Evolutionary conservation across 495 filamentous ascomycete species (phyloP).

Genomic region (Penicillium cosmopolitanum): DNA sequence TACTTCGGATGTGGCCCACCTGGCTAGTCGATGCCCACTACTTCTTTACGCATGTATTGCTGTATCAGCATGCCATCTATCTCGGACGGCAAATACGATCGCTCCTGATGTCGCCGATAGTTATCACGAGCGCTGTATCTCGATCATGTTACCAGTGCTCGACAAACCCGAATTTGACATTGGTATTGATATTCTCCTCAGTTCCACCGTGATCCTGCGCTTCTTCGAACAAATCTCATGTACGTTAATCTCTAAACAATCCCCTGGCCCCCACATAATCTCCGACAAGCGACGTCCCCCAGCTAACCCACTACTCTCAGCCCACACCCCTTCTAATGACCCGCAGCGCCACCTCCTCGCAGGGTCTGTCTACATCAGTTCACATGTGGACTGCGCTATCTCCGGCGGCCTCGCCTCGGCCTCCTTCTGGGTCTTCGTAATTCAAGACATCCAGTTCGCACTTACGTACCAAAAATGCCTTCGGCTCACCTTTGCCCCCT

Average conservation of each 20-base stretch:
- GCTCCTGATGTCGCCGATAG: conserved; percentile 40
- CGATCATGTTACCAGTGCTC: conserved; percentile 43
- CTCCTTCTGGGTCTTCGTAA: conserved; percentile 49
- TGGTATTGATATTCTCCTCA: conserved; percentile 45
- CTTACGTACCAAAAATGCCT: conserved; percentile 43
- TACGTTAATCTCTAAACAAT: conserved; percentile 17
- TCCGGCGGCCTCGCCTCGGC: conserved; percentile 43
- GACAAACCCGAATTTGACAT: conserved; percentile 41
- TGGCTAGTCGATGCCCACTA: conserved; percentile 39
- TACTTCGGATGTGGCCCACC: conserved; percentile 37
- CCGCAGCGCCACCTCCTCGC: conserved; percentile 46
- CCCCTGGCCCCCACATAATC: not conserved
- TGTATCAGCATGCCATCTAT: conserved; percentile 47
- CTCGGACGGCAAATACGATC: conserved; percentile 38
- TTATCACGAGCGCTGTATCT: conserved; percentile 49
- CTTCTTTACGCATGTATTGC: conserved; percentile 46
- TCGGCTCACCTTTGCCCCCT: conserved; percentile 39
- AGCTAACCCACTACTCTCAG: conserved; percentile 16
- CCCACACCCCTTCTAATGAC: conserved; percentile 42
- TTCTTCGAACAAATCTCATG: conserved; percentile 50
- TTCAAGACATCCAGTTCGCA: conserved; percentile 49
- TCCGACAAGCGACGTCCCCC: not conserved
- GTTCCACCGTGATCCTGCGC: conserved; percentile 46
- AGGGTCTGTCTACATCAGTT: conserved; percentile 49
- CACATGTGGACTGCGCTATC: conserved; percentile 44